These are phyloP conservation scores for Alternaria solani DNA, from an alignment of 2,329 filamentous ascomycete species.

Conservation along the genomic window DNA sequence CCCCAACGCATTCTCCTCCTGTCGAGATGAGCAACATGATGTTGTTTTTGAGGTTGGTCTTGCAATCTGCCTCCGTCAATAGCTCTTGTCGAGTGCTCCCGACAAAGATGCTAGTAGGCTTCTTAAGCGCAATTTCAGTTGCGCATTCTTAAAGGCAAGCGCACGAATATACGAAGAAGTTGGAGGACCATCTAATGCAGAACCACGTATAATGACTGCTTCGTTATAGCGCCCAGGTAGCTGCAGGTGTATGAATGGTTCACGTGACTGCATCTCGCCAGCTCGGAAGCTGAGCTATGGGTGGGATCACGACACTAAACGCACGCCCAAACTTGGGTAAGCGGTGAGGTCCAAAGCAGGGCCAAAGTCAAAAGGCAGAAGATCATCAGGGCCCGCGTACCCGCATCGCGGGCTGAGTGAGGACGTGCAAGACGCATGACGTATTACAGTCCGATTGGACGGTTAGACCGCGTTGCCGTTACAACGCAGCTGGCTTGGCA, in stretches of 20 bases:
- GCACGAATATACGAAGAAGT: slow-evolving; percentile 27
- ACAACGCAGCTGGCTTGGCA: slow-evolving; percentile 14
- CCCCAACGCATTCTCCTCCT: slow-evolving; percentile 46
- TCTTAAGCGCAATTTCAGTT: slow-evolving; percentile 44
- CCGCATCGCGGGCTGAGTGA: background rate
- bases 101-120: slow-evolving; percentile 38
- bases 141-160: slow-evolving; percentile 41
- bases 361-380: slow-evolving; percentile 8
- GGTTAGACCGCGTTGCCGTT: slow-evolving; percentile 13
- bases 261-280: background rate
- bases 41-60: slow-evolving; percentile 32
- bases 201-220: slow-evolving; percentile 34
- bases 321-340: background rate
- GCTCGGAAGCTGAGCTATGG: background rate
- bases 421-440: slow-evolving; percentile 4
- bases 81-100: slow-evolving; percentile 40
- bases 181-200: slow-evolving; percentile 25
- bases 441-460: slow-evolving; percentile 5
- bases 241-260: background rate
- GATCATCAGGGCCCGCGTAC: slow-evolving; percentile 14
- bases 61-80: slow-evolving; percentile 38
- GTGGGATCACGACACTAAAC: background rate
- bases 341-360: background rate
- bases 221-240: no score
- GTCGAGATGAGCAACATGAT: slow-evolving; percentile 39